phyloP scores from a whole-genome alignment of 2,329 filamentous ascomycete genomes.

The Sporothrix euskadiensis region DNA sequence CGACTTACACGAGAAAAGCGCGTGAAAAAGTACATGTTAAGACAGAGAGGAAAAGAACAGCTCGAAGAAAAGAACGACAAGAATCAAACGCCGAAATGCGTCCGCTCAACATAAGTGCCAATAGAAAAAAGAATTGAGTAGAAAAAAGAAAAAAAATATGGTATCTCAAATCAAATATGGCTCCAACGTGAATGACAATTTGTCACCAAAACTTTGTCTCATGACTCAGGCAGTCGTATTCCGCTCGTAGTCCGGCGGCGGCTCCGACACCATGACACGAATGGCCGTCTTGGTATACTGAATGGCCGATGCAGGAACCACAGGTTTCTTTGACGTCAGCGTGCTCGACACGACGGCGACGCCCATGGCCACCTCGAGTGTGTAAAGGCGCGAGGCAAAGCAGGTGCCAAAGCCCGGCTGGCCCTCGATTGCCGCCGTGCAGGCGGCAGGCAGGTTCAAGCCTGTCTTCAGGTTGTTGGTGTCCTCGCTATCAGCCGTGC shows the following conservation, averaged over 20 bases:
- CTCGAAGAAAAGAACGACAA: not conserved
- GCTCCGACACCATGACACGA: conserved; percentile 15
- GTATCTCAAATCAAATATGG: conserved; percentile 2
- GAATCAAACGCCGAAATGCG: conserved; percentile 8
- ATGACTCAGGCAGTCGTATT: not conserved
- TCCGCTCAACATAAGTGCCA: not conserved
- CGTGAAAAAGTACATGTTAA: not conserved
- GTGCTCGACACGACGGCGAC: conserved; percentile 4
- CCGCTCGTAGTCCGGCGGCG: conserved; percentile 19
- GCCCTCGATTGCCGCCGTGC: not conserved
- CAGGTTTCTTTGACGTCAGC: not conserved
- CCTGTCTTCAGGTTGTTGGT: not conserved
- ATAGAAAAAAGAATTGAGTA: not conserved
- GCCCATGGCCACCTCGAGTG: conserved; percentile 24
- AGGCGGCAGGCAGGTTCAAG: not conserved
- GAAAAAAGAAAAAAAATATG: not conserved
- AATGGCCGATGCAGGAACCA: not conserved
- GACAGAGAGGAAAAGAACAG: not conserved
- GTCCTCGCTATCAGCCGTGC: not conserved
- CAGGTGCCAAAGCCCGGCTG: conserved; percentile 25
- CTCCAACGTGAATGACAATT: not conserved
- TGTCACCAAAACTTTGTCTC: not conserved
- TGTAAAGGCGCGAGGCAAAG: conserved; percentile 27
- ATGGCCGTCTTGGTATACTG: conserved; percentile 1
- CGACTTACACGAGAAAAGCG: not conserved